A percentile compares a stretch with the other conserved stretches of the same genome.
These are phyloP conservation scores for Tanacetum coccineum DNA, from an alignment of 129 eudicot species.

Conservation along the genomic window DNA sequence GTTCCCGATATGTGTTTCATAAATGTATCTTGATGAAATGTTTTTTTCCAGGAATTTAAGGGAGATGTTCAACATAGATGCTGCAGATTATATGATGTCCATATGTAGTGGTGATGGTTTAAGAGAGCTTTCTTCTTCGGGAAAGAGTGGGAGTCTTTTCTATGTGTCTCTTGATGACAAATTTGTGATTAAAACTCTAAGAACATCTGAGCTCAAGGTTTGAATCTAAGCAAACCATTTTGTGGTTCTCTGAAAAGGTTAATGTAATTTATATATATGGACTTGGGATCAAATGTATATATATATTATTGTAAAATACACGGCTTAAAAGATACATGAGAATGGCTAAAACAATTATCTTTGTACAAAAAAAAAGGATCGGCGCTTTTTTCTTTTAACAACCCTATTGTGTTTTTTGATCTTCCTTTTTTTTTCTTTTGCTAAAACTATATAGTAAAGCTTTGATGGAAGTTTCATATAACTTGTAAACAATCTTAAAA, in stretches of 20 bases:
- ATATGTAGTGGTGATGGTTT: constrained; percentile 94
- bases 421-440: too few species aligned
- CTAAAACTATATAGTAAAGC: too few species aligned
- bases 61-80: constrained; percentile 85
- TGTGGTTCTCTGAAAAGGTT: not conserved
- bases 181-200: constrained; percentile 76
- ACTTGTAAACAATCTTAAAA: too few species aligned
- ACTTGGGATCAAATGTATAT: too few species aligned
- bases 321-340: too few species aligned
- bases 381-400: too few species aligned
- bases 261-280: too few species aligned
- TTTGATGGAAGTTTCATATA: too few species aligned
- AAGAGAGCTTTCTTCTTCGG: constrained; percentile 68
- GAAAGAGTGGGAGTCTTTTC: constrained; percentile 93
- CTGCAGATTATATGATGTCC: constrained; percentile 94
- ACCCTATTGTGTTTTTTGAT: too few species aligned
- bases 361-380: too few species aligned
- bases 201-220: constrained; percentile 68
- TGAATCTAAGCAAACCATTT: not conserved
- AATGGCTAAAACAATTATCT: too few species aligned
- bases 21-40: not conserved
- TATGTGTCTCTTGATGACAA: constrained; percentile 73
- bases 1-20: not conserved
- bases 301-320: too few species aligned
- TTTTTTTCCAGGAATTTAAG: constrained; percentile 64